phyloP scores from a whole-genome alignment of 225 moss, liverwort and hornwort species.

The Marchantia polymorpha region DNA sequence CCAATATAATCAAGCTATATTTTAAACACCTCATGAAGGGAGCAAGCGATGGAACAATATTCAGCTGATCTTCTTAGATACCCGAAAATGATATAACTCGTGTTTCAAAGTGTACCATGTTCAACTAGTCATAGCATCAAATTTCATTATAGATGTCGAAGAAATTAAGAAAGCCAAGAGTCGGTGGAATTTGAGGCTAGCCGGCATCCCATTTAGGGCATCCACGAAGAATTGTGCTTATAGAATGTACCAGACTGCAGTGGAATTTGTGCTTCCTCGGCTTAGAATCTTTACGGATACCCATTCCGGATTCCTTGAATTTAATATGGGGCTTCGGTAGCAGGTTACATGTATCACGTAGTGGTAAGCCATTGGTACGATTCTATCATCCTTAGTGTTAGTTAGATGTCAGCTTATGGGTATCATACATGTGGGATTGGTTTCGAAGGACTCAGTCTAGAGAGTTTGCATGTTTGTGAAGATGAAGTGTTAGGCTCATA shows the following conservation, averaged over 20 bases:
- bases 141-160: background rate
- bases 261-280: background rate
- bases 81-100: too few relatives aligned
- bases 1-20: background rate
- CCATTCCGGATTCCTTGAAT: background rate
- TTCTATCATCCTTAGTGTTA: too few relatives aligned
- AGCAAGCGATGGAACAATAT: background rate
- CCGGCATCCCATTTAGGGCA: background rate
- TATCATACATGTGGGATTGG: background rate
- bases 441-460: background rate
- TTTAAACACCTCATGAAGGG: background rate
- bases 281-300: background rate
- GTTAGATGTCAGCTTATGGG: too few relatives aligned
- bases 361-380: background rate
- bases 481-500: too few relatives aligned
- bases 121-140: background rate
- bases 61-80: background rate
- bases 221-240: background rate
- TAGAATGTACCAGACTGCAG: background rate
- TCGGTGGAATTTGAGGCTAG: background rate
- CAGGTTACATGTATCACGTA: too few relatives aligned
- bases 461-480: too few relatives aligned
- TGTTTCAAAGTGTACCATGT: background rate
- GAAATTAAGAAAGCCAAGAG: constrained; percentile 1
- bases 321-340: too few relatives aligned